Percentiles rank a stretch among this genome's conserved stretches.
Evolutionary conservation across 2,329 filamentous ascomycete species (phyloP).

Genomic region (Alternaria consortialis): DNA sequence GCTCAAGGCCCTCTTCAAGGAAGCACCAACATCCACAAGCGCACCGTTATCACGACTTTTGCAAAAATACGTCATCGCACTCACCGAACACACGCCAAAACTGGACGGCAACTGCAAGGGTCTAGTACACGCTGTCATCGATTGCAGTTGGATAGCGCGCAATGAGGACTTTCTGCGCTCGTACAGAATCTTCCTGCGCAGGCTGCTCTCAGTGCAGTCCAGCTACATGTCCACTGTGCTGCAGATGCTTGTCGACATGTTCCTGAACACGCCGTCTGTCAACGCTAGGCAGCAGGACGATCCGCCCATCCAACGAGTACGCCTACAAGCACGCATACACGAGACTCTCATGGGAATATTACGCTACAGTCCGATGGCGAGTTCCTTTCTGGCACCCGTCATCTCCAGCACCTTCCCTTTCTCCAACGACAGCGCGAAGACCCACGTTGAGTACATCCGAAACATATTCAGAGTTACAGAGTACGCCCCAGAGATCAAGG

Average conservation of each 20-base stretch:
- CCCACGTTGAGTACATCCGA: constrained; percentile 87
- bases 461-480: constrained; percentile 81
- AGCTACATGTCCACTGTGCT: constrained; percentile 78
- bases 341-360: constrained; percentile 78
- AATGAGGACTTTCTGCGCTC: constrained; percentile 67
- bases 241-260: constrained; percentile 81
- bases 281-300: constrained; percentile 64
- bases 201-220: constrained; percentile 82
- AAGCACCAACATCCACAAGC: constrained; percentile 58
- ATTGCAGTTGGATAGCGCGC: constrained; percentile 69
- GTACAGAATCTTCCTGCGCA: constrained; percentile 66
- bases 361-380: constrained; percentile 81
- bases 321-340: constrained; percentile 78
- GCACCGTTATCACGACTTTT: constrained; percentile 62
- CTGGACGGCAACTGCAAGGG: constrained; percentile 66
- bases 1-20: constrained; percentile 62
- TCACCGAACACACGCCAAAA: constrained; percentile 64
- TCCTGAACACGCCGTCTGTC: constrained; percentile 68
- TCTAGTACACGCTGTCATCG: constrained; percentile 66
- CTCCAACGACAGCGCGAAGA: constrained; percentile 76
- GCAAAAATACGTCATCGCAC: constrained; percentile 67
- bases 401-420: constrained; percentile 77
- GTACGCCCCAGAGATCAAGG: constrained; percentile 79
- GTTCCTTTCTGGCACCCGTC: constrained; percentile 72
- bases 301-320: constrained; percentile 66